Evolutionary conservation across 73 alveolate species (phyloP).

Genomic region (Durusdinium trenchii): DNA sequence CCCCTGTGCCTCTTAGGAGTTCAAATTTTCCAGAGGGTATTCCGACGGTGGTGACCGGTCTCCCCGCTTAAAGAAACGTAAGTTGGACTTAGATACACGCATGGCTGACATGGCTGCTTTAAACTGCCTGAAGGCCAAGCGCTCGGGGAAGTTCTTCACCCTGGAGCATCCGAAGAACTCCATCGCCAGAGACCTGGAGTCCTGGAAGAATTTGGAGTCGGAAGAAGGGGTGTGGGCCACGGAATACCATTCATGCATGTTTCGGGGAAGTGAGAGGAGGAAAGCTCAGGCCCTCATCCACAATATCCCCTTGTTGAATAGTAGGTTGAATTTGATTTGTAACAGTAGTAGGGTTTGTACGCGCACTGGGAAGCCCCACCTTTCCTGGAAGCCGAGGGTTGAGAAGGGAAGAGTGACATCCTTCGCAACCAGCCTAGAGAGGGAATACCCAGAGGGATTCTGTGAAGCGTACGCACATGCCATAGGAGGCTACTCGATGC

Average conservation of each 20-base stretch:
- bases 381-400: constrained; percentile 23
- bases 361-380: neutral
- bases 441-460: constrained; percentile 9
- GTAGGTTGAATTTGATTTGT: neutral
- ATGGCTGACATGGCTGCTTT: constrained; percentile 10
- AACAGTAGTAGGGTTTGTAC: neutral
- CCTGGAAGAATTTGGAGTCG: neutral
- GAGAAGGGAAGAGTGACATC: neutral
- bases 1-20: neutral
- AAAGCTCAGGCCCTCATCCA: neutral
- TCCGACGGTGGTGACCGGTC: neutral
- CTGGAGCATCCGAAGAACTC: constrained; percentile 46
- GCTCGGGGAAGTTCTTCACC: neutral
- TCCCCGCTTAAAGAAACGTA: neutral
- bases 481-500: neutral
- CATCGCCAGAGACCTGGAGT: neutral
- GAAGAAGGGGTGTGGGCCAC: neutral
- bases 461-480: neutral
- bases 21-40: neutral
- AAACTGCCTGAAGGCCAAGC: neutral
- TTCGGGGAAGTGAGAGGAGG: constrained; percentile 14
- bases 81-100: neutral
- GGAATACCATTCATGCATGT: constrained; percentile 31
- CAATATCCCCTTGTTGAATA: neutral
- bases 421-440: constrained; percentile 11